Evolutionary conservation across 2,329 filamentous ascomycete species (phyloP), one percentile per base, ranked within the genome.

Genomic region (Sarocladium strictum): DNA sequence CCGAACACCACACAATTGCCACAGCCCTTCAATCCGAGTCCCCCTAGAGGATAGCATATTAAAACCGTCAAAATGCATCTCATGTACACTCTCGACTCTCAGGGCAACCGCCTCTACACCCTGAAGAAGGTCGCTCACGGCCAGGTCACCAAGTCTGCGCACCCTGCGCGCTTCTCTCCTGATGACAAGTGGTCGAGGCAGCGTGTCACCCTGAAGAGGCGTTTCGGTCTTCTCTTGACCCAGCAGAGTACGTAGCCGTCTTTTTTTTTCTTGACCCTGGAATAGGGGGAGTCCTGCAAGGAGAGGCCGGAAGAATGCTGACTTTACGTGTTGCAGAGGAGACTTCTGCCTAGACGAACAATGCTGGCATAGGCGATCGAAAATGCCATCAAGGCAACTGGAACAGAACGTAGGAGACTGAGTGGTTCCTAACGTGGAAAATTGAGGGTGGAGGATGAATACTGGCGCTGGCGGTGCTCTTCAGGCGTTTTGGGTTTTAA

Each of bases 101-200:
- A 81, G 58, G 92, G 93, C 79, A 93, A 90, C 78, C 90, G 93
- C 71, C 76, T 87, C 66, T 99, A 97, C 81, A 97, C 94, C 49
- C 84, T 97, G 61, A 93, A 97, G 77, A 97, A 97, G 78, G 83
- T 95, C 62, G 77, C 81, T 64, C 79, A 85, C 64, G 87, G 88
- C 67, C 84, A 91, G 69, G 90, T 97, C 67, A 96, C 93, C 71
- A 96, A 96, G 80, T 94, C 89, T 54, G 94, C 94, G 55, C 93
- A 97, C 76, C 93, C 94, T 47, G 94, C 94, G 41, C 83, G 94
- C 63, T 99, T 97, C 80, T 96, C 90, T 47, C 94, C 94, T 60
- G 94, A 99, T 75, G 94, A 99, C 80, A 96, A 97, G 80, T 97
- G 95, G 82, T 96, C 91, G 67, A 89, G 90, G 69, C 93, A 97